Conservation (phyloP, 2,329 filamentous ascomycete genomes). For the Meredithiella fracta region DNA sequence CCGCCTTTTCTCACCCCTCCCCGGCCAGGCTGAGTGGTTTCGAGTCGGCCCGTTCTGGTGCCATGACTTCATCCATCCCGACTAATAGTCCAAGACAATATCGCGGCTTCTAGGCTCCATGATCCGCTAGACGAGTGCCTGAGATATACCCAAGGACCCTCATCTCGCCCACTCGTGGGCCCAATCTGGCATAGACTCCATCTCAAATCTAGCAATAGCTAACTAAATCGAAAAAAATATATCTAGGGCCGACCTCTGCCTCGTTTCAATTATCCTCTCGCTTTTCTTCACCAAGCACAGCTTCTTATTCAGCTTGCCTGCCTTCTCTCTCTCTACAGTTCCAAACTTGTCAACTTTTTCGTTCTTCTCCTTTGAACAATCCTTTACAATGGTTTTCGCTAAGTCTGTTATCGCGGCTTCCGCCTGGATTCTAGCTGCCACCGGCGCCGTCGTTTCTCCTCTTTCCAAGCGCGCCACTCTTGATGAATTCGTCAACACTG, state of each 20-base stretch:
- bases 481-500: conserved; percentile 34
- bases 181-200: not conserved
- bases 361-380: not conserved
- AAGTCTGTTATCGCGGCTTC: conserved; percentile 12
- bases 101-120: not conserved
- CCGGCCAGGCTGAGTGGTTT: conserved; percentile 6
- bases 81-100: not conserved
- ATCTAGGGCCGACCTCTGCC: conserved; percentile 12
- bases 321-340: conserved; percentile 1
- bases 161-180: not conserved
- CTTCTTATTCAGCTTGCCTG: conserved; percentile 11
- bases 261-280: conserved; percentile 6
- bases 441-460: conserved; percentile 10
- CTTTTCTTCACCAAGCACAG: conserved; percentile 13
- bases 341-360: conserved; percentile 4
- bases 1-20: not conserved
- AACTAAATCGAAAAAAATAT: conserved; percentile 10
- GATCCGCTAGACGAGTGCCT: not conserved
- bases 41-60: conserved; percentile 13
- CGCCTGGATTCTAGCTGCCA: conserved; percentile 12
- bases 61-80: conserved; percentile 9
- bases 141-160: not conserved
- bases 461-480: conserved; percentile 18
- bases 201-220: not conserved
- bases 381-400: conserved; percentile 12